Base-by-base conservation (phyloP, 2,329 filamentous ascomycete genomes). In the Aspergillus fructus region DNA sequence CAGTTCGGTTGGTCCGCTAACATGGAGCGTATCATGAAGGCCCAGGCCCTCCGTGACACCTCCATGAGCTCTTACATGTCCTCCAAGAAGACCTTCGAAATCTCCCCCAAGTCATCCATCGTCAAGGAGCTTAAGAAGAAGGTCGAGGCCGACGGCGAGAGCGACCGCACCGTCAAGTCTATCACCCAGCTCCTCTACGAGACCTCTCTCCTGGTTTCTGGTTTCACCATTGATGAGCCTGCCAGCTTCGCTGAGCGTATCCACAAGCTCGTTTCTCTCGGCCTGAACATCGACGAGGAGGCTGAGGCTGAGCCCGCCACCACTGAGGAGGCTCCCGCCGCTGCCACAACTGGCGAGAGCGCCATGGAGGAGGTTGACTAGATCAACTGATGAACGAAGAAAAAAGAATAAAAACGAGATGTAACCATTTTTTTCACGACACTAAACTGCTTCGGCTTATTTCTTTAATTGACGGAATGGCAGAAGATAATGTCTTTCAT, bases 11-110 rank as follows among this genome's bases (percentile, higher is more conserved):
- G 94, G 94, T 97, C 93, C 58, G 94, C 94, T 77, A 99, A 99
- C 88, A 99, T 99, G 94, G 94, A 99, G 87, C 94, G 94, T 85
- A 99, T 99, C 88, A 99, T 99, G 94, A 99, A 99, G 89, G 94
- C 94, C 27, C 94, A 99, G 85, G 94, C 94, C 74, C 93, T 99
- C 74, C 94, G 94, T 83, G 94, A 99, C 83, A 99, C 94, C 69
- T 97, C 93, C 73, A 99, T 99, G 94, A 91, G 87, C 81, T 96
- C 91, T 71, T 99, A 99, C 90, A 99, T 99, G 94, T 96, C 91
- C 67, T 97, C 93, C 78, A 99, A 99, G 93, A 99, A 99, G 91
- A 99, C 94, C 33, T 97, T 99, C 70, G 94, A 99, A 85, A 97
- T 99, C 81, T 97, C 94, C n/a, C 94, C 94, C 79, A 93, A 94